These are phyloP conservation scores for Eucalyptus pumila DNA, from an alignment of 345 rosid species.

Conservation along the genomic window DNA sequence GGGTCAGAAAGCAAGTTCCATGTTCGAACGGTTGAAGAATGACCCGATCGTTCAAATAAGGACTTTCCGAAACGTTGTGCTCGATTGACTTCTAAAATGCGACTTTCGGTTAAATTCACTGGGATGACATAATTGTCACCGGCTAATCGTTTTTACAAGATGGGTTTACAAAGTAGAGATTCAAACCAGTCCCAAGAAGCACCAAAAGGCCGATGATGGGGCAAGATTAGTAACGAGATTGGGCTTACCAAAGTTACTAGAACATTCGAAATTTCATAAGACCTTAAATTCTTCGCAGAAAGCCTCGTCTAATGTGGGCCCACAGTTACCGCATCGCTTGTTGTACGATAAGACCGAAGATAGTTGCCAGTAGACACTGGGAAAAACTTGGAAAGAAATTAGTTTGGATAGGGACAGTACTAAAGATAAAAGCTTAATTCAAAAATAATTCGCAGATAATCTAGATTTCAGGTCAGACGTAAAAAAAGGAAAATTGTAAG, in stretches of 20 bases:
- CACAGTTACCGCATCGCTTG: background rate
- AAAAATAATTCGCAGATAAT: background rate
- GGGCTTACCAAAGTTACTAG: background rate
- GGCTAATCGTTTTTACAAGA: background rate
- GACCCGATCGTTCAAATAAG: background rate
- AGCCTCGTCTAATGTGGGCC: background rate
- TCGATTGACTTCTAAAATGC: background rate
- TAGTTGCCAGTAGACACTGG: background rate
- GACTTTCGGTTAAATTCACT: background rate
- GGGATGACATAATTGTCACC: background rate
- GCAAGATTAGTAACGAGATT: background rate
- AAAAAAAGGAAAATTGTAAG: background rate
- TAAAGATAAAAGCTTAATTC: background rate
- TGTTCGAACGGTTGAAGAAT: background rate
- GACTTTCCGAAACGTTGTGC: background rate
- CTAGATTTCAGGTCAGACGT: background rate
- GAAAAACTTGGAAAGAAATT: background rate
- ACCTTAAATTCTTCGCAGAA: background rate
- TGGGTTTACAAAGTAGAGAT: background rate
- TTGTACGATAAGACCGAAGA: background rate
- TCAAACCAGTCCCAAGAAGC: background rate
- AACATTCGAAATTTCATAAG: background rate
- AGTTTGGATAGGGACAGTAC: background rate
- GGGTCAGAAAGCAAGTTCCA: background rate
- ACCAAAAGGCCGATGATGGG: background rate